Evolutionary conservation across 2,329 filamentous ascomycete species (phyloP).

Genomic region (Pseudogymnoascus sp.): DNA sequence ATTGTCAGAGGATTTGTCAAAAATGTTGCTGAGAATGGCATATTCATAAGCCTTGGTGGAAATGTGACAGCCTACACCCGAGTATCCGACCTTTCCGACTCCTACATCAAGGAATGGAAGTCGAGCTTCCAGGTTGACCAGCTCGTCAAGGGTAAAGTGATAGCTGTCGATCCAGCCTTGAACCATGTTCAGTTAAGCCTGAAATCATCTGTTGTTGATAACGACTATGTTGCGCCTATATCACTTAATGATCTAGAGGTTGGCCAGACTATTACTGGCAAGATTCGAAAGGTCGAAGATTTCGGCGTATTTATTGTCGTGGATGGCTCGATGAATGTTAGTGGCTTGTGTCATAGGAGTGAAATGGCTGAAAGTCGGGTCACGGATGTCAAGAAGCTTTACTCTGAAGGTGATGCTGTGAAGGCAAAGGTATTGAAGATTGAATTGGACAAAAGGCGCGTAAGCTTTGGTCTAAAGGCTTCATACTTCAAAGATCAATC

Average conservation of each 20-base stretch:
- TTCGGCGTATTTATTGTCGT: slow-evolving; percentile 93
- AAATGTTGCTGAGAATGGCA: slow-evolving; percentile 78
- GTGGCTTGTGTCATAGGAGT: slow-evolving; percentile 84
- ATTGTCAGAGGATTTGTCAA: slow-evolving; percentile 87
- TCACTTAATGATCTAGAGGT: slow-evolving; percentile 69
- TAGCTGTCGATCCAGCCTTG: slow-evolving; percentile 58
- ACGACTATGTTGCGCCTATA: slow-evolving; percentile 66
- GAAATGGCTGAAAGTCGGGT: slow-evolving; percentile 83
- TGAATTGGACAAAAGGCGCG: slow-evolving; percentile 64
- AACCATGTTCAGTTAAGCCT: slow-evolving; percentile 78
- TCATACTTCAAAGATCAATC: slow-evolving; percentile 71
- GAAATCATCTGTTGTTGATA: slow-evolving; percentile 76
- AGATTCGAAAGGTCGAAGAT: slow-evolving; percentile 86
- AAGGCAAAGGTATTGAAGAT: slow-evolving; percentile 84
- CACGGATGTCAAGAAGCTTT: slow-evolving; percentile 80
- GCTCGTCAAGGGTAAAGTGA: slow-evolving; percentile 80
- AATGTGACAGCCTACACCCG: slow-evolving; percentile 76
- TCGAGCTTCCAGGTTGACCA: slow-evolving; percentile 80
- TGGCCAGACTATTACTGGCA: slow-evolving; percentile 80
- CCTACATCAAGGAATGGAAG: slow-evolving; percentile 94
- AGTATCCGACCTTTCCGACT: slow-evolving; percentile 82
- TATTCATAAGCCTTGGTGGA: slow-evolving; percentile 79
- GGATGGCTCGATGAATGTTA: slow-evolving; percentile 80
- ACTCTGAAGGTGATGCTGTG: slow-evolving; percentile 83
- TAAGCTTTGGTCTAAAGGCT: slow-evolving; percentile 88